A percentile compares a stretch with the other conserved stretches of the same genome.
Conservation (phyloP, 2,329 filamentous ascomycete genomes). For the Sporothrix protearum region DNA sequence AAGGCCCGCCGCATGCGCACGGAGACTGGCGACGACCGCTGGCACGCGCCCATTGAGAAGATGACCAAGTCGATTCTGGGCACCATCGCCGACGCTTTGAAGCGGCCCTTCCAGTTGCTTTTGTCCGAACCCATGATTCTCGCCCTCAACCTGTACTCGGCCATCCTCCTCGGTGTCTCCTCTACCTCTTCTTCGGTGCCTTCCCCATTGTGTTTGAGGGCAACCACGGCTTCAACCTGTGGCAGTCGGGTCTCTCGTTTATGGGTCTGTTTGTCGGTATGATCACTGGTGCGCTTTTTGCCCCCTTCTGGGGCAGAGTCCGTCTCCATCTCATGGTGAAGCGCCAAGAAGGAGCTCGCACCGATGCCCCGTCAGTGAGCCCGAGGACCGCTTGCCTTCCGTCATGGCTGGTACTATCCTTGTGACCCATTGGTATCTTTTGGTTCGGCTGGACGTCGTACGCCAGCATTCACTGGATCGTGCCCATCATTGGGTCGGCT, state of each 20-base stretch:
- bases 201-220: constrained; percentile 75
- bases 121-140: constrained; percentile 81
- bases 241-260: constrained; percentile 77
- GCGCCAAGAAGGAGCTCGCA: constrained; percentile 49
- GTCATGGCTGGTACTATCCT: constrained; percentile 70
- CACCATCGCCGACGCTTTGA: constrained; percentile 57
- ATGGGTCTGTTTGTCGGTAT: constrained; percentile 68
- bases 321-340: constrained; percentile 56
- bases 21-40: constrained; percentile 73
- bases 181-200: constrained; percentile 89
- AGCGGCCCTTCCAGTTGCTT: constrained; percentile 75
- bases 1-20: constrained; percentile 69
- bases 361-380: constrained; percentile 60
- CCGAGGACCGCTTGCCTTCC: constrained; percentile 79
- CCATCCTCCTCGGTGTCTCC: constrained; percentile 78
- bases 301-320: constrained; percentile 63
- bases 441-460: constrained; percentile 87
- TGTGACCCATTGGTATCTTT: constrained; percentile 77
- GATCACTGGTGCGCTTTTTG: constrained; percentile 57
- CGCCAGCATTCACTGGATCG: constrained; percentile 69
- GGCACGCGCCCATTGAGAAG: constrained; percentile 73
- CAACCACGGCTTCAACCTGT: constrained; percentile 72
- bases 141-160: constrained; percentile 75
- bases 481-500: constrained; percentile 67
- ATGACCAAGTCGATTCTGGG: constrained; percentile 56